Conservation (phyloP, 1,284 basidiomycete genomes). For the Acaromyces ingoldii region DNA sequence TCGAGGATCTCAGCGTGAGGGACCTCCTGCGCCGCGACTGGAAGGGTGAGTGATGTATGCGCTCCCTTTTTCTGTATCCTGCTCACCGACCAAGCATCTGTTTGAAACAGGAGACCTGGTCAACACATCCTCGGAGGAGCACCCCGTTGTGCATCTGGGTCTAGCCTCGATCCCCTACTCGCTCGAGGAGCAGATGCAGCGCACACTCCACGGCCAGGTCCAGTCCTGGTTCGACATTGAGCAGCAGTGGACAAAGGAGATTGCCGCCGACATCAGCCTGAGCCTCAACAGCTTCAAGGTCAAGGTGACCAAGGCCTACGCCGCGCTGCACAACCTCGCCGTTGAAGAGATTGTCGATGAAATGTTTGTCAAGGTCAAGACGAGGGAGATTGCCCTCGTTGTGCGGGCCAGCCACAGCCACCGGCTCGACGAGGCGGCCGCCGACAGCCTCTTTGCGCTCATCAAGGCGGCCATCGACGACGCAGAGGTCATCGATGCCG, state of each 20-base stretch:
- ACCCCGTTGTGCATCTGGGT: conserved; percentile 45
- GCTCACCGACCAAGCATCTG: no score
- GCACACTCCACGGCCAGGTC: conserved; percentile 28
- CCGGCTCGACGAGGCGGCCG: conserved; percentile 18
- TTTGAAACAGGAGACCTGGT: conserved; percentile 14
- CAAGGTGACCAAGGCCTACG: conserved; percentile 9
- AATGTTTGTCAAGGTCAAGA: conserved; percentile 15
- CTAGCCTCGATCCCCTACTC: conserved; percentile 50
- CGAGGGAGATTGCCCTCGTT: conserved; percentile 30
- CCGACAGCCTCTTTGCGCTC: conserved; percentile 26
- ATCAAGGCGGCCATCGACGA: conserved; percentile 18
- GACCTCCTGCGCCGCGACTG: conserved; percentile 51
- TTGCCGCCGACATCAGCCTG: conserved; percentile 29
- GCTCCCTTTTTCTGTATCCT: background rate
- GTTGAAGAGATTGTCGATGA: background rate
- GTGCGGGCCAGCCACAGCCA: conserved; percentile 30
- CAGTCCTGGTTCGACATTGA: conserved; percentile 47
- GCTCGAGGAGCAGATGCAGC: conserved; percentile 45
- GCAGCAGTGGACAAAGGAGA: conserved; percentile 34
- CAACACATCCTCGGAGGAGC: conserved; percentile 27
- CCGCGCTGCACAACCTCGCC: background rate
- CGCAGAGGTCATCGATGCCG: conserved; percentile 12
- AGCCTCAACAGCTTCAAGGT: conserved; percentile 35
- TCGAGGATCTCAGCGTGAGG: conserved; percentile 42
- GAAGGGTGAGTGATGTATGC: conserved; percentile 49